Evolutionary conservation across 306 rosid species (phyloP).

Genomic region (Casuarina equisetifolia): DNA sequence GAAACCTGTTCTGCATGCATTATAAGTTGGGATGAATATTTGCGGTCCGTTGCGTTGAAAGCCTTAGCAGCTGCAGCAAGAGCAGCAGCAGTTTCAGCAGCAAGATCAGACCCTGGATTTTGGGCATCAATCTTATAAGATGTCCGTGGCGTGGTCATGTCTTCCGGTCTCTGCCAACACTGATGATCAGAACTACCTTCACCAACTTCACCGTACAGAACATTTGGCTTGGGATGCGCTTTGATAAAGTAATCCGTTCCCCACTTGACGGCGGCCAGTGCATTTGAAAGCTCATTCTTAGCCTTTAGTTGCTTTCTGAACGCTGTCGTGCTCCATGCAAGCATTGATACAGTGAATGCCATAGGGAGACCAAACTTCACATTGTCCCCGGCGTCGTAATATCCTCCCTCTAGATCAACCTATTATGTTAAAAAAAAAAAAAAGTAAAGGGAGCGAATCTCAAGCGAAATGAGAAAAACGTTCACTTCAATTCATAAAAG

Average conservation of each 20-base stretch:
- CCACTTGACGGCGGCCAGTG: constrained; percentile 55
- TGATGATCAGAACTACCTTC: constrained; percentile 51
- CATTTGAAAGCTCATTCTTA: constrained; percentile 37
- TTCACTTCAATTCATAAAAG: too few species aligned
- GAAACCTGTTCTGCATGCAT: constrained; percentile 53
- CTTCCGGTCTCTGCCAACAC: constrained; percentile 75
- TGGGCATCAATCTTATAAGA: constrained; percentile 33
- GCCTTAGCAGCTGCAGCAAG: constrained; percentile 60
- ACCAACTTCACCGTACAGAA: constrained; percentile 53
- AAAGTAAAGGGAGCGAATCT: too few species aligned
- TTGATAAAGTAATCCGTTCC: constrained; percentile 62
- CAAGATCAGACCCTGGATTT: constrained; percentile 65
- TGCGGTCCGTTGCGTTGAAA: constrained; percentile 7
- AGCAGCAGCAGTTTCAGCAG: constrained; percentile 66
- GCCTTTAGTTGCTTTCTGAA: constrained; percentile 25
- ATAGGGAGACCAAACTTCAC: constrained; percentile 61
- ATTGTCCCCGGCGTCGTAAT: constrained; percentile 79
- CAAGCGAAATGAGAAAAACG: too few species aligned
- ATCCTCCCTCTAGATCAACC: constrained; percentile 62
- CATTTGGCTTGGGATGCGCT: constrained; percentile 45
- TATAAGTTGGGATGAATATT: constrained; percentile 32
- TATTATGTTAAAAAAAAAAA: constrained; percentile 1
- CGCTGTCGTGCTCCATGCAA: constrained; percentile 69
- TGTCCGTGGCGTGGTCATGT: constrained; percentile 51
- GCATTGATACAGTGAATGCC: constrained; percentile 66